Conservation (phyloP, 2,329 filamentous ascomycete genomes). For the Nectriaceae sp. region DNA sequence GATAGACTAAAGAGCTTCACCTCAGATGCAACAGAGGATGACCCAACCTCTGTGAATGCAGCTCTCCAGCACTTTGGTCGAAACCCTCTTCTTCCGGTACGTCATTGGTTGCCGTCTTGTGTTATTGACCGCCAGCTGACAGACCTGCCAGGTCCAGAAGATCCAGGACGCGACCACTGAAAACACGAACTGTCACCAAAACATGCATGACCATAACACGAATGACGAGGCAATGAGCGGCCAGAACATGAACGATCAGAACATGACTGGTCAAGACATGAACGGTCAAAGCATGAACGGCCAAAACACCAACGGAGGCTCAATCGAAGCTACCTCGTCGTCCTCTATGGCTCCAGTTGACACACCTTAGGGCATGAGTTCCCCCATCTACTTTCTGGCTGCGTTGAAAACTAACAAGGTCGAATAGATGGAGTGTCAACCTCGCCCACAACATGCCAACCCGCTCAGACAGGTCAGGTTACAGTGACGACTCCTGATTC, state of each 20-base stretch:
- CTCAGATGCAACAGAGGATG: neutral
- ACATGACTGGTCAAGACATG: no score
- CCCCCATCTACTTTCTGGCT: no score
- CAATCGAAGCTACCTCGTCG: neutral
- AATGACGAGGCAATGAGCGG: no score
- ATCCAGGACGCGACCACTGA: no score
- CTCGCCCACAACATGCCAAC: slow-evolving; percentile 1
- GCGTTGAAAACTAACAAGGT: slow-evolving; percentile 4
- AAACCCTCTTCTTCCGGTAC: neutral
- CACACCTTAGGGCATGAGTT: neutral
- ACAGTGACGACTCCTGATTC: no score
- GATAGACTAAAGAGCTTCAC: no score
- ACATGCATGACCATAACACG: no score
- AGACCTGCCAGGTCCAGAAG: neutral
- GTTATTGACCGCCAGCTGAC: neutral
- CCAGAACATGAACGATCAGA: no score
- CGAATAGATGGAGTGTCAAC: neutral
- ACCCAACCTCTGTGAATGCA: neutral
- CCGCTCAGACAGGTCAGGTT: slow-evolving; percentile 1
- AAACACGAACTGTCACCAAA: no score
- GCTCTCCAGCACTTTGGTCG: neutral
- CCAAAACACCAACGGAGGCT: no score
- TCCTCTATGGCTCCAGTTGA: neutral
- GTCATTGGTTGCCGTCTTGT: neutral
- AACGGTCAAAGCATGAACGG: no score